These are phyloP conservation scores for Anthoceros angustus DNA, from an alignment of 225 moss, liverwort and hornwort species.

Conservation along the genomic window DNA sequence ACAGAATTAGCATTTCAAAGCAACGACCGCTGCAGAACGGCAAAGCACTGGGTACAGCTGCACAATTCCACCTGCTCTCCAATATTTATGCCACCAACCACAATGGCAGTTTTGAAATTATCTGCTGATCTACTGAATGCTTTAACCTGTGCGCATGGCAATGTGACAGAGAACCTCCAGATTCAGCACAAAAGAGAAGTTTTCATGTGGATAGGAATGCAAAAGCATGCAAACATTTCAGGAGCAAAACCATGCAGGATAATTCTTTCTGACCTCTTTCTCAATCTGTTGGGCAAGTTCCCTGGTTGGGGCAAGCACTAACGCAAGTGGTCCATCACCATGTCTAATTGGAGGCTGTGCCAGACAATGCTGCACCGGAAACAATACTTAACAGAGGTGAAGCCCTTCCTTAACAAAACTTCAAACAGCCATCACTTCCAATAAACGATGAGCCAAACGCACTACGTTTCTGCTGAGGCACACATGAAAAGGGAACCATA, in stretches of 20 bases:
- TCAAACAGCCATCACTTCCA: neutral
- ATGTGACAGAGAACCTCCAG: neutral
- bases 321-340: slow-evolving; percentile 80
- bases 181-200: neutral
- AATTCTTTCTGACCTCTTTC: slow-evolving; percentile 66
- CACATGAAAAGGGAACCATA: no score
- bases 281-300: slow-evolving; percentile 99
- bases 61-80: slow-evolving; percentile 64
- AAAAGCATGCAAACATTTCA: no score
- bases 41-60: no score
- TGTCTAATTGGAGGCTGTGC: slow-evolving; percentile 64
- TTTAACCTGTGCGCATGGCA: slow-evolving; percentile 35
- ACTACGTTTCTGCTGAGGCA: no score
- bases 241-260: no score
- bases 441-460: neutral
- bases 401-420: no score
- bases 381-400: no score
- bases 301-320: slow-evolving; percentile 90
- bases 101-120: slow-evolving; percentile 85
- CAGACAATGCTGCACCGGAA: slow-evolving; percentile 88
- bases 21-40: no score
- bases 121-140: slow-evolving; percentile 89
- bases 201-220: neutral
- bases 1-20: no score
- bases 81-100: slow-evolving; percentile 92